These are phyloP conservation scores for Trichosanthes cucumerina DNA, from an alignment of 306 rosid genomes.

Conservation along the genomic window DNA sequence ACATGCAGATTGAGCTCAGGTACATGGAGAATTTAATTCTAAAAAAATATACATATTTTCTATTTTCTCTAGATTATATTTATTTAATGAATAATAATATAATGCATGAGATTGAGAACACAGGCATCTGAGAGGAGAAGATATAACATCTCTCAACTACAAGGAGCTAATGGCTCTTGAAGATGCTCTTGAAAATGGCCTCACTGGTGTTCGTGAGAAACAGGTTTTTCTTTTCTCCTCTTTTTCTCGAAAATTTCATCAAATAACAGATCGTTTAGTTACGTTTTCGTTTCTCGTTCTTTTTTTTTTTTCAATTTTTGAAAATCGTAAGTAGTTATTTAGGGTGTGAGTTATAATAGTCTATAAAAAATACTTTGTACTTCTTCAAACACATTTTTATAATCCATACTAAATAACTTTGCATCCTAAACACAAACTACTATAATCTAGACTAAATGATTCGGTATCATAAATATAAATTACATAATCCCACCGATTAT, in stretches of 20 bases:
- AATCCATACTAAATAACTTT: too few species aligned
- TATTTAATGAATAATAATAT: background rate
- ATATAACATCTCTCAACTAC: constrained; percentile 55
- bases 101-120: background rate
- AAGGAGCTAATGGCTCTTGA: constrained; percentile 61
- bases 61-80: background rate
- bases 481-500: too few species aligned
- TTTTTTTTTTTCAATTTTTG: background rate
- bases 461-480: too few species aligned
- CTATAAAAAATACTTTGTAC: too few species aligned
- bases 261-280: too few species aligned
- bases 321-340: too few species aligned
- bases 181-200: constrained; percentile 65
- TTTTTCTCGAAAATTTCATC: background rate
- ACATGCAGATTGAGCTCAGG: constrained; percentile 82
- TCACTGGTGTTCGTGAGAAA: constrained; percentile 35
- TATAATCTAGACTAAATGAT: too few species aligned
- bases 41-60: too few species aligned
- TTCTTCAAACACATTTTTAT: too few species aligned
- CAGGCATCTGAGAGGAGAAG: constrained; percentile 92
- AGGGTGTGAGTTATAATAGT: too few species aligned
- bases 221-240: constrained; percentile 21
- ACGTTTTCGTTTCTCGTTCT: background rate
- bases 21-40: background rate
- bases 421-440: too few species aligned